Evolutionary conservation across 2,329 filamentous ascomycete species (phyloP).

Genomic region (Botryotinia calthae): DNA sequence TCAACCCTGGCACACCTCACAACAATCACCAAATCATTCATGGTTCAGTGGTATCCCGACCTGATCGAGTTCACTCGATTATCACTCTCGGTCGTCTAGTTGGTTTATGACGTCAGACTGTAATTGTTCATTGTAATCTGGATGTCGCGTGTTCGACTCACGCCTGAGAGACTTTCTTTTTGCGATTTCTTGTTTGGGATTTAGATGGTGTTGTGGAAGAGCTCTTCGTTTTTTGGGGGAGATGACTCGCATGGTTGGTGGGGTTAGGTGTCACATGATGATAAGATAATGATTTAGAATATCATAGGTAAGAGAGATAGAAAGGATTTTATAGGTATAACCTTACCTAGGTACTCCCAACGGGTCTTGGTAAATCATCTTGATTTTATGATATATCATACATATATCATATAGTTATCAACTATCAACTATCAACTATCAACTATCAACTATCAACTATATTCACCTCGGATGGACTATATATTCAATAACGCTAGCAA

Average conservation of each 20-base stretch:
- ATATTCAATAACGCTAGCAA: not conserved
- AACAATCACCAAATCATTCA: not conserved
- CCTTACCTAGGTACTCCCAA: too few relatives aligned
- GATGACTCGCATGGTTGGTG: not conserved
- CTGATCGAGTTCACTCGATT: conserved; percentile 11
- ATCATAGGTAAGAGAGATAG: too few relatives aligned
- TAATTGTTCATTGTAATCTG: conserved; percentile 9
- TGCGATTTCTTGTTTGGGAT: not conserved
- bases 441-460: not conserved
- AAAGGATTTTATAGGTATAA: too few relatives aligned
- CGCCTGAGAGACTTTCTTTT: conserved; percentile 1
- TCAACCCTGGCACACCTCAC: rapidly evolving
- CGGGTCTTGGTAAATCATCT: too few relatives aligned
- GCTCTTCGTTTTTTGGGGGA: not conserved
- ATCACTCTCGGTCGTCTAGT: conserved; percentile 10
- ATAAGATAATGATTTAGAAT: conserved; percentile 2
- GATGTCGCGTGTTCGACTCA: conserved; percentile 13
- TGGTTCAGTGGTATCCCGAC: conserved; percentile 3
- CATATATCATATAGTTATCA: too few relatives aligned
- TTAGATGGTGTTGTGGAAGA: not conserved
- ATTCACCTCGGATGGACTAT: too few relatives aligned
- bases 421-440: not conserved
- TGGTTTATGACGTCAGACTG: conserved; percentile 15
- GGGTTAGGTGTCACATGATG: not conserved
- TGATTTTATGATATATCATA: not conserved